Evolutionary conservation across 257 asterid species (phyloP), one percentile per base, ranked within the genome.

Genomic region (Nicotiana noctiflora): DNA sequence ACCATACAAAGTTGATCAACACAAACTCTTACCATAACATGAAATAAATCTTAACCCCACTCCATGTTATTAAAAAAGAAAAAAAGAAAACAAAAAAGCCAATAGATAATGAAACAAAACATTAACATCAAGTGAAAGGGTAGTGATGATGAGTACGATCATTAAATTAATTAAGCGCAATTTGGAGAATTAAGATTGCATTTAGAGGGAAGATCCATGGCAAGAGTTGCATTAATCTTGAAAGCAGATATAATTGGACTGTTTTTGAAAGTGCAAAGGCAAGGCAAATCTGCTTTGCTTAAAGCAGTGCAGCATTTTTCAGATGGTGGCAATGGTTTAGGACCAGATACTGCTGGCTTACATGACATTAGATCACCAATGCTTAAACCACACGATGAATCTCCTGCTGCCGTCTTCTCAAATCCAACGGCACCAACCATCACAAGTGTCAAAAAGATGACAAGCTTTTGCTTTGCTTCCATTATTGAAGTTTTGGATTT

Each of bases 191-290:
- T 8, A 13, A 60, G 84, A 3, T 74, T 60, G 81, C 86, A 81
- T 67, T 55, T 68, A 5, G 37, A 63, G 0, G 84, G 87, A 52
- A 84, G 84, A 3, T 81, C 61, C 72, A 81, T 49, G 51, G 86
- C 86, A 1, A 56, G 74, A 11, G 70, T 75, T 5, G 83, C 32
- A 40, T 80, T 77, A 29, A 84, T 84, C 25, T 75, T 79, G 23
- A 61, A 15, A 4, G 29, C 8, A 27, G 61, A 75, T 61, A 80
- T 2, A 37, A 44, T 3, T 46, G 78, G 78, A 44, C 79, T 53
- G 18, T 18, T 59, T 34, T 56, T 67, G 79, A 61, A 84, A 49
- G 55, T 31, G 51, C 86, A 84, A 55, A 84, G 81, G 59, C 86
- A 84, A 61, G 57, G 37, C 10, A 78, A 25, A 14, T 64, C 64